Percentiles rank a stretch among this genome's conserved stretches.
Conservation (phyloP, 306 rosid genomes). For the Pyrus bretschneideri region DNA sequence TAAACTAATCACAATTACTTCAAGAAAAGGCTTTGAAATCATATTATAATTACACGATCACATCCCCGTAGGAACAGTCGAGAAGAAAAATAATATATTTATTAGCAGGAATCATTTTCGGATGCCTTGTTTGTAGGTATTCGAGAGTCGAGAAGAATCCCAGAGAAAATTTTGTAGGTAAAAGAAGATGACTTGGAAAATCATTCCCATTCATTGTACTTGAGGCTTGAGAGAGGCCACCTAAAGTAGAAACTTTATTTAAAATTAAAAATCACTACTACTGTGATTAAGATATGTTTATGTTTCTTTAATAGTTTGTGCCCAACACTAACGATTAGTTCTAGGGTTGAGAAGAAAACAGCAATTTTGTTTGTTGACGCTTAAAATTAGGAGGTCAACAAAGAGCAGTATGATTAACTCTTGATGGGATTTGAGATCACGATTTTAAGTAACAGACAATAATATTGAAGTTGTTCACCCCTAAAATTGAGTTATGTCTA, state of each 20-base stretch:
- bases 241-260: neutral
- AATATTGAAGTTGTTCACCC: too few species aligned
- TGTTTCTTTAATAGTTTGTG: too few species aligned
- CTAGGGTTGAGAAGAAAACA: too few species aligned
- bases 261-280: neutral
- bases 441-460: too few species aligned
- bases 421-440: too few species aligned
- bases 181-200: neutral
- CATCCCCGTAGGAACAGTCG: neutral
- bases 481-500: too few species aligned
- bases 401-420: accelerated
- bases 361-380: too few species aligned
- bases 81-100: neutral
- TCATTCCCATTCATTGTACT: conserved; percentile 6
- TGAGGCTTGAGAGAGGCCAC: neutral
- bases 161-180: conserved; percentile 5
- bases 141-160: conserved; percentile 25
- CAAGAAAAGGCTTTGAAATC: neutral
- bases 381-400: too few species aligned
- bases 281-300: neutral
- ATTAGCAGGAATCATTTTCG: neutral
- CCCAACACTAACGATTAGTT: too few species aligned
- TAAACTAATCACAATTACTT: conserved; percentile 8
- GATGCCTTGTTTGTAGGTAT: neutral
- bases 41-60: neutral